Percentiles rank a stretch among this genome's conserved stretches.
Evolutionary conservation across 495 filamentous ascomycete species (phyloP).

Genomic region (Tetracladium setigerum): DNA sequence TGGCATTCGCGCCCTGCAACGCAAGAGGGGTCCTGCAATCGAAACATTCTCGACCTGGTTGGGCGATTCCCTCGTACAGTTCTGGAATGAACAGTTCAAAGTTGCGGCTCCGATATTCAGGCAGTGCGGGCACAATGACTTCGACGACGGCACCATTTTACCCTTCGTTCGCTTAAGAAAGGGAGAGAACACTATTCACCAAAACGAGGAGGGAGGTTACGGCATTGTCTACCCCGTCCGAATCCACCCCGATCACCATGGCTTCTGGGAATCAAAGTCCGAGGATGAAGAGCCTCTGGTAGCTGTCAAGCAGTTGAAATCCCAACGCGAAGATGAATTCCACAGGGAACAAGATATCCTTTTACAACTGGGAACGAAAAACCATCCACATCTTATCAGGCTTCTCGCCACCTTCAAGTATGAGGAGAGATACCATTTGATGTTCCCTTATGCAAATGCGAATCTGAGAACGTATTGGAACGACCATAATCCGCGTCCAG

Average conservation of each 20-base stretch:
- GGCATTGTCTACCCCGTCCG: slow-evolving; percentile 8
- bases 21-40: background rate
- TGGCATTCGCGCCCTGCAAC: background rate
- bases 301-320: slow-evolving; percentile 8
- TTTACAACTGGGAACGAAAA: slow-evolving; percentile 17
- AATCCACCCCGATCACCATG: slow-evolving; percentile 11
- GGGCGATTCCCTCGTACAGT: slow-evolving; percentile 8
- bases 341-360: slow-evolving; percentile 19
- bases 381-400: slow-evolving; percentile 20
- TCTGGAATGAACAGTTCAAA: slow-evolving; percentile 12
- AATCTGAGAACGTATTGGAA: slow-evolving; percentile 19
- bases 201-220: slow-evolving; percentile 7
- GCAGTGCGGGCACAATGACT: background rate
- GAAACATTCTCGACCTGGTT: slow-evolving; percentile 3
- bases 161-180: slow-evolving; percentile 8
- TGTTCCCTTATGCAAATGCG: slow-evolving; percentile 22
- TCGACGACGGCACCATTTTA: slow-evolving; percentile 5
- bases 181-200: background rate
- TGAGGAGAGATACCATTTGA: slow-evolving; percentile 11
- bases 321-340: background rate
- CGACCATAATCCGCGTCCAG: background rate
- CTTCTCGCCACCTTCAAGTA: slow-evolving; percentile 20
- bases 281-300: slow-evolving; percentile 4
- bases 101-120: slow-evolving; percentile 10
- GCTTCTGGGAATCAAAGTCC: slow-evolving; percentile 1